Evolutionary conservation across 805 yeast genomes (phyloP).

Genomic region (Starmerella powellii): DNA sequence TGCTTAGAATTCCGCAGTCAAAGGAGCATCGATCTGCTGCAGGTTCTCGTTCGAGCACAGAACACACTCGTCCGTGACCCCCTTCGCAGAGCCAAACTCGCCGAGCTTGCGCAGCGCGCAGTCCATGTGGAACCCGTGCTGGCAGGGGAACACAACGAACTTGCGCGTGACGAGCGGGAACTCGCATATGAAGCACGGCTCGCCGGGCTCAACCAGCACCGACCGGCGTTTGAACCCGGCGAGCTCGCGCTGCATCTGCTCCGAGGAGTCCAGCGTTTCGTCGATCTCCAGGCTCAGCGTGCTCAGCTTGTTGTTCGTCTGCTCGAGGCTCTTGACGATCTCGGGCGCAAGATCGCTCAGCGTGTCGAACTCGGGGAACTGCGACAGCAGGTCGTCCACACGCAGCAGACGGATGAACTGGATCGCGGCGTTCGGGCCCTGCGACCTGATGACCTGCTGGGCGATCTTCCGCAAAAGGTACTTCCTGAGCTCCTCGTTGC

Average conservation of each 20-base stretch:
- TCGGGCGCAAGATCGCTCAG: conserved; percentile 77
- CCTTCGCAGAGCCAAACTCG: background rate
- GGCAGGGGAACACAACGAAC: conserved; percentile 78
- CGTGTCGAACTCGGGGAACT: conserved; percentile 72
- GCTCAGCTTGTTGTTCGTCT: conserved; percentile 53
- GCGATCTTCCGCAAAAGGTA: conserved; percentile 63
- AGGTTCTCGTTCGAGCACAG: conserved; percentile 67
- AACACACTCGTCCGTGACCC: conserved; percentile 50
- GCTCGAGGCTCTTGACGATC: conserved; percentile 65
- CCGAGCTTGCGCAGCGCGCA: conserved; percentile 58
- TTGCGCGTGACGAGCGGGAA: conserved; percentile 57
- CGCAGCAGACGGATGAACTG: conserved; percentile 28
- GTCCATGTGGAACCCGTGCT: conserved; percentile 79
- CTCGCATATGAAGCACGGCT: conserved; percentile 63
- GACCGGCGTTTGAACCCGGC: conserved; percentile 39
- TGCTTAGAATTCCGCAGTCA: conserved; percentile 25
- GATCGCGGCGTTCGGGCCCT: conserved; percentile 27
- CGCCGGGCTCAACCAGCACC: conserved; percentile 69
- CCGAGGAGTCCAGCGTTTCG: conserved; percentile 49
- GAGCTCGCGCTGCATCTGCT: conserved; percentile 50
- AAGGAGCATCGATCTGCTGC: conserved; percentile 52
- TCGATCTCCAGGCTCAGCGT: conserved; percentile 63
- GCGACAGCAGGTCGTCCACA: conserved; percentile 70
- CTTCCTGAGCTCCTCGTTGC: conserved; percentile 45
- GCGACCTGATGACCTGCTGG: conserved; percentile 27